Conservation (phyloP, 1,284 basidiomycete genomes). For the Volvariella surrecta region DNA sequence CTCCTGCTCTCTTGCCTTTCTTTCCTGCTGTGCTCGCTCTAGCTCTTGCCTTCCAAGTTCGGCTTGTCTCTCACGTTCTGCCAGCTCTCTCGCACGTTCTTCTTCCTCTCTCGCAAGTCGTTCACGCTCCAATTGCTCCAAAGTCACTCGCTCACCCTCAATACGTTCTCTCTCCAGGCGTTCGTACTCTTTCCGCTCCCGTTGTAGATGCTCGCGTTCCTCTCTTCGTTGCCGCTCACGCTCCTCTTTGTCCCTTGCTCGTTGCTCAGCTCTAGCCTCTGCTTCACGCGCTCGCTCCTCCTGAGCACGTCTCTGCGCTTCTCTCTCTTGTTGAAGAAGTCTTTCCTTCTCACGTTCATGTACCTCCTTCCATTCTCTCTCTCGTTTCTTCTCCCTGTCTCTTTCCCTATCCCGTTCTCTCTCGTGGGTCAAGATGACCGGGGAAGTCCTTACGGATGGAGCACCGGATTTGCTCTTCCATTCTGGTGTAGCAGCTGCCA, state of each 20-base stretch:
- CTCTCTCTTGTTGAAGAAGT: slow-evolving; percentile 9
- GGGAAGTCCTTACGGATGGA: background rate
- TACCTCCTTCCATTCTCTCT: slow-evolving; percentile 1
- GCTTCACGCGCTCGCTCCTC: slow-evolving; percentile 6
- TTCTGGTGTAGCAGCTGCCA: too few species aligned
- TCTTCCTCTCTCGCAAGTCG: background rate
- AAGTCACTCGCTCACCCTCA: slow-evolving; percentile 25
- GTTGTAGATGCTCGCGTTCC: background rate
- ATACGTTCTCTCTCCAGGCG: background rate
- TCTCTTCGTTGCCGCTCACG: background rate
- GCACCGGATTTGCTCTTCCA: too few species aligned
- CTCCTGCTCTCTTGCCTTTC: slow-evolving; percentile 15
- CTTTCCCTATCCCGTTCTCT: slow-evolving; percentile 4
- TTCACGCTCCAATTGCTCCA: slow-evolving; percentile 24
- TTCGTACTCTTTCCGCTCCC: slow-evolving; percentile 6
- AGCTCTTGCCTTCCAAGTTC: slow-evolving; percentile 15
- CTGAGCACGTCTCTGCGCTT: slow-evolving; percentile 8
- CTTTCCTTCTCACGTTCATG: slow-evolving; percentile 1
- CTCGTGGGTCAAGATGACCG: background rate
- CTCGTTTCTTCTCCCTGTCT: slow-evolving; percentile 3
- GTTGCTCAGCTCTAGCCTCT: slow-evolving; percentile 1
- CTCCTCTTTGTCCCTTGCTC: background rate
- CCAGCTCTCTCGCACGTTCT: slow-evolving; percentile 25
- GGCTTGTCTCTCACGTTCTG: slow-evolving; percentile 20
- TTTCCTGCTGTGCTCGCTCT: slow-evolving; percentile 12